phyloP scores from a whole-genome alignment of 106 monocot genomes.

The Agapanthus africanus region DNA sequence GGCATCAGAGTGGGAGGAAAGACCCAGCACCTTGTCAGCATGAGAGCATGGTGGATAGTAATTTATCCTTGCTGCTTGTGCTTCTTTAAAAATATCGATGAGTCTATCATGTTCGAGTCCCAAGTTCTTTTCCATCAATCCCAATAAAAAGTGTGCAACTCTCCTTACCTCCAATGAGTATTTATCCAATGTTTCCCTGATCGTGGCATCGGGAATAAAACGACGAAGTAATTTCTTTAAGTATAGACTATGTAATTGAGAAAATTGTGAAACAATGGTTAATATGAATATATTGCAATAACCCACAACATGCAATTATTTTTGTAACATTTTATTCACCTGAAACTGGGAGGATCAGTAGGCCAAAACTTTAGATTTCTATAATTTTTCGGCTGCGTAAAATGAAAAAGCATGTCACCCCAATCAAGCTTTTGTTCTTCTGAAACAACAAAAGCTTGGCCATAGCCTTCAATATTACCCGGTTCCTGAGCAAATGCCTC shows the following conservation, averaged over 20 bases:
- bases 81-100: background rate
- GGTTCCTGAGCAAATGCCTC: constrained; percentile 2
- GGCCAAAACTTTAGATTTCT: constrained; percentile 32
- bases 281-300: no score
- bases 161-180: constrained; percentile 14
- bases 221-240: no score
- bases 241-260: no score
- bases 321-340: no score
- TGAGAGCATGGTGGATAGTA: constrained; percentile 29
- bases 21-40: constrained; percentile 17
- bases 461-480: constrained; percentile 29
- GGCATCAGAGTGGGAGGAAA: constrained; percentile 28
- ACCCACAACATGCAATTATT: no score
- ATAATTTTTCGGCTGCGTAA: constrained; percentile 9
- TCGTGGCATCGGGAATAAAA: no score
- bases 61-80: constrained; percentile 21
- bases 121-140: constrained; percentile 17
- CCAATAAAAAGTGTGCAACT: constrained; percentile 7
- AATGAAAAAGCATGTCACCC: constrained; percentile 24
- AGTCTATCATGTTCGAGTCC: background rate
- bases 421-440: constrained; percentile 48
- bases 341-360: constrained; percentile 2
- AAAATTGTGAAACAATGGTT: no score
- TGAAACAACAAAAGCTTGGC: constrained; percentile 33
- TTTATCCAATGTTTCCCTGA: constrained; percentile 17